phyloP scores from a whole-genome alignment of 208 protist genomes.

The Leptomonas pyrrhocoris region DNA sequence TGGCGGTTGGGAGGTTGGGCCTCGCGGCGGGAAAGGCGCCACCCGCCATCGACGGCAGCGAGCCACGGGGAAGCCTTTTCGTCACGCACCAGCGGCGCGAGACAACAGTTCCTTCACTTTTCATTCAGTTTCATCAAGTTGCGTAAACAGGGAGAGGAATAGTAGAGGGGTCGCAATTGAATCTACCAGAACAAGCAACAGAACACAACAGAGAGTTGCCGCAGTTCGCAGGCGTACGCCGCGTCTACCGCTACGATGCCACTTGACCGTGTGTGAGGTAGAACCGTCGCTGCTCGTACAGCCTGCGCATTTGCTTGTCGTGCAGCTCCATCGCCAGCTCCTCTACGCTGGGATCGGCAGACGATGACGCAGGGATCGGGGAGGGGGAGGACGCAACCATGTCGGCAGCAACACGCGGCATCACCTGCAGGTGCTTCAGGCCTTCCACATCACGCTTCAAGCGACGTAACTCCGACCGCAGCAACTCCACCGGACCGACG shows the following conservation, averaged over 20 bases:
- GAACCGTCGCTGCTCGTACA: constrained; percentile 22
- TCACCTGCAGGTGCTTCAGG: constrained; percentile 5
- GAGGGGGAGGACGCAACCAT: not conserved
- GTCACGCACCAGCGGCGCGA: too few relatives aligned
- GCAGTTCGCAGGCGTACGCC: too few relatives aligned
- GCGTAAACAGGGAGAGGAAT: too few relatives aligned
- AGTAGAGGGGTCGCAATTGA: too few relatives aligned
- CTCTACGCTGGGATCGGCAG: constrained; percentile 16
- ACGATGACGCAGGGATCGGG: not conserved
- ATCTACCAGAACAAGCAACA: too few relatives aligned
- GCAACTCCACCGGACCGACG: constrained; percentile 4
- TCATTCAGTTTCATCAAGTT: too few relatives aligned
- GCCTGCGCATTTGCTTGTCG: constrained; percentile 23
- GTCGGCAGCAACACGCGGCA: not conserved
- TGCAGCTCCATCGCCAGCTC: constrained; percentile 32
- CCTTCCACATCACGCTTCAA: not conserved
- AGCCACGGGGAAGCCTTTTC: too few relatives aligned
- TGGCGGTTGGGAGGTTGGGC: not conserved
- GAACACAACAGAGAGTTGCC: not conserved
- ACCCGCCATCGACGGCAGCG: too few relatives aligned
- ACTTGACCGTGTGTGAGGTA: constrained; percentile 2
- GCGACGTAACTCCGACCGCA: constrained; percentile 6
- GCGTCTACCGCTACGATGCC: not conserved
- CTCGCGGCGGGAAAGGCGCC: not conserved
- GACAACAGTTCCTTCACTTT: too few relatives aligned